Conservation (phyloP, 257 asterid species). For the Nicotiana noctiflora region DNA sequence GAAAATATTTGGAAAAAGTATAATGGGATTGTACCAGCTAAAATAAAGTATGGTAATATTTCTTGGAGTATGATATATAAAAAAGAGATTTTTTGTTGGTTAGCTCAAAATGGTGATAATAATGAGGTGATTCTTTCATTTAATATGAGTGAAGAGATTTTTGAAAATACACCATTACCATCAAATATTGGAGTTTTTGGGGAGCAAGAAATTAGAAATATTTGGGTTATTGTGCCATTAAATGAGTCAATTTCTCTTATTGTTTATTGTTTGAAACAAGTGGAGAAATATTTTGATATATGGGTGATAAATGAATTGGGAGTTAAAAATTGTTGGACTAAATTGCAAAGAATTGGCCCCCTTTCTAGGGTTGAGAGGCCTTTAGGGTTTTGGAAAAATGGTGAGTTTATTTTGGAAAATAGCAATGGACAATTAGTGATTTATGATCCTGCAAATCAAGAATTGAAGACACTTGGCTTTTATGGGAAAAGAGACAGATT, state of each 20-base stretch:
- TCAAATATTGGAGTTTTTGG: slow-evolving; percentile 25
- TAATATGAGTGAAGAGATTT: slow-evolving; percentile 26
- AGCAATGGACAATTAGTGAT: slow-evolving; percentile 31
- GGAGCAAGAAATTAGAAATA: slow-evolving; percentile 30
- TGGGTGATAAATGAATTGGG: slow-evolving; percentile 38
- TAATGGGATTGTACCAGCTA: slow-evolving; percentile 29
- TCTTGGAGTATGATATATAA: slow-evolving; percentile 52
- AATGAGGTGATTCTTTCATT: slow-evolving; percentile 37
- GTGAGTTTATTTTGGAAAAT: slow-evolving; percentile 33
- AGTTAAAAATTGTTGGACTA: slow-evolving; percentile 27
- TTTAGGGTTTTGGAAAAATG: slow-evolving; percentile 37
- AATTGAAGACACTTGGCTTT: slow-evolving; percentile 28
- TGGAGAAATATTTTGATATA: slow-evolving; percentile 31
- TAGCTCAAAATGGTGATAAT: slow-evolving; percentile 37
- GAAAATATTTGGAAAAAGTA: slow-evolving; percentile 37
- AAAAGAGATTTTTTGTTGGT: slow-evolving; percentile 59
- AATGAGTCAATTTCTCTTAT: slow-evolving; percentile 37
- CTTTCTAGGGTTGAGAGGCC: slow-evolving; percentile 44
- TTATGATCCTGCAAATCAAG: slow-evolving; percentile 13
- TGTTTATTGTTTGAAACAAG: slow-evolving; percentile 30
- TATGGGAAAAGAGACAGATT: slow-evolving; percentile 53
- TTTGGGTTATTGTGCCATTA: slow-evolving; percentile 39
- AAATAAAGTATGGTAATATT: slow-evolving; percentile 35
- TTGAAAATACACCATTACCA: slow-evolving; percentile 40
- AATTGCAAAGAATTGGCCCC: slow-evolving; percentile 36